These are phyloP conservation scores for Esteya vermicola DNA, from an alignment of 2,329 filamentous ascomycete species.

Conservation along the genomic window DNA sequence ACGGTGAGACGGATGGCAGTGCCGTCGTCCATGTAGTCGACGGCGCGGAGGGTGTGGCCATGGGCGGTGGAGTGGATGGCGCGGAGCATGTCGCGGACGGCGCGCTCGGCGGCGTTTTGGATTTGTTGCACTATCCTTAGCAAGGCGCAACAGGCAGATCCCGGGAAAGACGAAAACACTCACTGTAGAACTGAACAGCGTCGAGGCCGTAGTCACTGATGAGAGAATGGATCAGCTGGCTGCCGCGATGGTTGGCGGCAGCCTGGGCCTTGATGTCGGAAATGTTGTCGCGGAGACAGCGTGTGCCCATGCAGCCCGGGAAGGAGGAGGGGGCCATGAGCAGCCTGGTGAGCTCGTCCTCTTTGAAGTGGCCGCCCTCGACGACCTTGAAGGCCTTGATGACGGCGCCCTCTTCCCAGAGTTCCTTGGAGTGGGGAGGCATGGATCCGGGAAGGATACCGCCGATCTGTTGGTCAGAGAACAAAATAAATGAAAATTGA, in stretches of 20 bases:
- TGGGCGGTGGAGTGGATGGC: conserved; percentile 41
- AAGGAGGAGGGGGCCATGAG: not conserved
- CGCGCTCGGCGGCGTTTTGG: conserved; percentile 59
- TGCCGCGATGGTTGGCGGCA: conserved; percentile 61
- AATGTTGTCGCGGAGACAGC: conserved; percentile 60
- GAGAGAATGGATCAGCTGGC: conserved; percentile 52
- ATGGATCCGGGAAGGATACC: conserved; percentile 72
- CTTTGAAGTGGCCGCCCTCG: conserved; percentile 61
- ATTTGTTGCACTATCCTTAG: conserved; percentile 54
- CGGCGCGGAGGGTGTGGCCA: conserved; percentile 14
- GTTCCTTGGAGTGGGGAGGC: conserved; percentile 56
- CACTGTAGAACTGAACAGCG: conserved; percentile 32
- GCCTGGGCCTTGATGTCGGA: conserved; percentile 65
- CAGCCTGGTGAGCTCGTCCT: conserved; percentile 48
- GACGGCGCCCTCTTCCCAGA: conserved; percentile 50
- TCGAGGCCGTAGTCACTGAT: conserved; percentile 50
- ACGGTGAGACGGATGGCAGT: conserved; percentile 19
- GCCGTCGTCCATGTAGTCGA: conserved; percentile 26
- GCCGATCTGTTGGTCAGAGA: not conserved
- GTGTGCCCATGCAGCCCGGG: conserved; percentile 53
- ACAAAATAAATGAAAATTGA: not conserved
- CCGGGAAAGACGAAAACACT: not conserved
- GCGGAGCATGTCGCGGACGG: conserved; percentile 57
- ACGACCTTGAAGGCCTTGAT: conserved; percentile 59
- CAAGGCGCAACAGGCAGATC: no score